These are phyloP conservation scores for Leucocoprinus leucothites DNA, from an alignment of 768 basidiomycete genomes.

Conservation along the genomic window DNA sequence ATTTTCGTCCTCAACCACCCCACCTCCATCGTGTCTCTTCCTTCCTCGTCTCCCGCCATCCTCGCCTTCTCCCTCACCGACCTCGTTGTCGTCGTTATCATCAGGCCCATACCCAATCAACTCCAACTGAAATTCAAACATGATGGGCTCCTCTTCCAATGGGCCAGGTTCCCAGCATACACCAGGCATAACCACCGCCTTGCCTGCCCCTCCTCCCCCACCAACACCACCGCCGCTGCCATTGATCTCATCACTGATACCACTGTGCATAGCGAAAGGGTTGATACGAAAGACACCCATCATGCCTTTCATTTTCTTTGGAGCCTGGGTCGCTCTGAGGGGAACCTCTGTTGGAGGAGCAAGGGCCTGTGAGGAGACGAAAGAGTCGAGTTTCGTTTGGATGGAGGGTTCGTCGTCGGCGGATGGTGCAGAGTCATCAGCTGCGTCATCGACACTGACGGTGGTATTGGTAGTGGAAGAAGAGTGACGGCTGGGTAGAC, in stretches of 20 bases:
- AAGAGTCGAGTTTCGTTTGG: conserved; percentile 17
- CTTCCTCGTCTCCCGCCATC: too few species aligned
- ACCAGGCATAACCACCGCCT: too few species aligned
- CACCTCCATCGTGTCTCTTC: too few species aligned
- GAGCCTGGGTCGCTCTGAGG: conserved; percentile 72
- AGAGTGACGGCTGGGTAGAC: too few species aligned
- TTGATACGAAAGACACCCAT: conserved; percentile 79
- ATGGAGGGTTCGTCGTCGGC: neutral
- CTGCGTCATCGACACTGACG: too few species aligned
- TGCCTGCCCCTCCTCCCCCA: too few species aligned
- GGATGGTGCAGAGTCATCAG: too few species aligned
- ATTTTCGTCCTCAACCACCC: too few species aligned
- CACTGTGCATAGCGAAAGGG: conserved; percentile 65
- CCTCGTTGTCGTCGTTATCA: conserved; percentile 7
- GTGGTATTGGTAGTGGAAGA: too few species aligned
- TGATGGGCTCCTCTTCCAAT: conserved; percentile 54
- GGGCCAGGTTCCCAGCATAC: conserved; percentile 49
- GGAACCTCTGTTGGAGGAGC: conserved; percentile 66
- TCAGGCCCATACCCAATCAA: conserved; percentile 20
- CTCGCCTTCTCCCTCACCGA: conserved; percentile 3
- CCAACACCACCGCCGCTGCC: too few species aligned
- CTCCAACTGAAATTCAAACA: conserved; percentile 66
- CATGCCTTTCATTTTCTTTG: conserved; percentile 66
- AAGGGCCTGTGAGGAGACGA: conserved; percentile 30
- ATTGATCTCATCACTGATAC: too few species aligned